Evolutionary conservation across 768 basidiomycete species (phyloP).

Genomic region (Suillus fuscotomentosus): DNA sequence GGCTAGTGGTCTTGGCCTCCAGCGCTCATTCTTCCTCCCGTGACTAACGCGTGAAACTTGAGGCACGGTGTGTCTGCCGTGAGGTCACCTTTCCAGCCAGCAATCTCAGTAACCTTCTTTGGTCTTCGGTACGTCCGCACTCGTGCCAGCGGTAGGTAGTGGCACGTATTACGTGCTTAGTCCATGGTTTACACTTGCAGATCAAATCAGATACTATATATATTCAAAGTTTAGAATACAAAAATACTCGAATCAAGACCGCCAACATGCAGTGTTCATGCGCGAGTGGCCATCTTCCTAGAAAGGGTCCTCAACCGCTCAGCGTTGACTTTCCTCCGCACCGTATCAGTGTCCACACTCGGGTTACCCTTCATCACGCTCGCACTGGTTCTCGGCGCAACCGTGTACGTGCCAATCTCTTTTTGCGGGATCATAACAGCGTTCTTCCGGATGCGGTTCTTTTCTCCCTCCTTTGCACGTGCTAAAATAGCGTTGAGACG

Average conservation of each 20-base stretch:
- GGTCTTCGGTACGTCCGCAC: background rate
- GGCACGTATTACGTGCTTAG: background rate
- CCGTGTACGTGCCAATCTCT: conserved; percentile 73
- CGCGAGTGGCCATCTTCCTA: conserved; percentile 38
- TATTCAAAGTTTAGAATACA: background rate
- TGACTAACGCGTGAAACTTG: background rate
- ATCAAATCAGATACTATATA: background rate
- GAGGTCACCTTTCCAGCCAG: background rate
- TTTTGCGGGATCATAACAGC: conserved; percentile 82
- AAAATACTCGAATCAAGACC: background rate
- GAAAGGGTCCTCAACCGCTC: conserved; percentile 70
- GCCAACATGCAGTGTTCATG: conserved; percentile 6
- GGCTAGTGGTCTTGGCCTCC: background rate
- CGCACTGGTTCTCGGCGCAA: conserved; percentile 64
- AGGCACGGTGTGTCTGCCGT: background rate
- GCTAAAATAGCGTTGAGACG: conserved; percentile 69
- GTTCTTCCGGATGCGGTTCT: conserved; percentile 68
- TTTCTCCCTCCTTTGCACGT: conserved; percentile 65
- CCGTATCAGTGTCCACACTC: conserved; percentile 73
- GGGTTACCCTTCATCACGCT: conserved; percentile 49
- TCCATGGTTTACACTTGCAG: background rate
- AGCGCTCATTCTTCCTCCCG: background rate
- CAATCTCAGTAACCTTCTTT: background rate
- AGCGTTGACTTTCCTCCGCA: conserved; percentile 69
- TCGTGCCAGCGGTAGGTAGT: background rate